Conservation (phyloP, 345 rosid genomes). For the Eucalyptus sp. region DNA sequence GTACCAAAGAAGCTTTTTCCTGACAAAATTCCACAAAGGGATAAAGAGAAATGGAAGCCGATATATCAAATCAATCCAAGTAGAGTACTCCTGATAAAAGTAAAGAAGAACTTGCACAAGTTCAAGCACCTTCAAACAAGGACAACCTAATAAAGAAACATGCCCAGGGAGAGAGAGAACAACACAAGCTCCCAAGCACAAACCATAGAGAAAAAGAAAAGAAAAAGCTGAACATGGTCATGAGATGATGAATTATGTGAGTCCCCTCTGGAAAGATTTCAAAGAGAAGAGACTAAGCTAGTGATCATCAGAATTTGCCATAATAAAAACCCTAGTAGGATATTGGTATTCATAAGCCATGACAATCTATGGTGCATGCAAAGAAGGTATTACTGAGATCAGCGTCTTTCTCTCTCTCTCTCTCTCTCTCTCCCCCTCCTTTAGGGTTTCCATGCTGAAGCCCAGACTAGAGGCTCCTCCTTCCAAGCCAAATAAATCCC, state of each 20-base stretch:
- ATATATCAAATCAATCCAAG: slow-evolving; percentile 13
- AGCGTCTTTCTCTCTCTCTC: too few relatives aligned
- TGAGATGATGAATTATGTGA: background rate
- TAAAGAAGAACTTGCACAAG: slow-evolving; percentile 6
- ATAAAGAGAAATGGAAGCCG: background rate
- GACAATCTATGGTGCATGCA: background rate
- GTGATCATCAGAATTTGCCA: background rate
- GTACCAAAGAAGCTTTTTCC: background rate
- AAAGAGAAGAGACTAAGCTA: background rate
- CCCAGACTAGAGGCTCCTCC: slow-evolving; percentile 65
- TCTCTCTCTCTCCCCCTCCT: background rate
- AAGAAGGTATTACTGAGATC: background rate
- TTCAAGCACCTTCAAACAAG: slow-evolving; percentile 52
- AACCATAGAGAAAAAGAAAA: background rate
- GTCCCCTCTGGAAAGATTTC: background rate
- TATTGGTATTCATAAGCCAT: background rate
- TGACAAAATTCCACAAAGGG: background rate
- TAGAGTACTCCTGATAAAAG: background rate
- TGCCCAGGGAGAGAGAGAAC: background rate
- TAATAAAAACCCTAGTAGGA: background rate
- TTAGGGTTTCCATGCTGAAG: slow-evolving; percentile 76
- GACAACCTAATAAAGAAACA: slow-evolving; percentile 21
- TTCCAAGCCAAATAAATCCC: slow-evolving; percentile 69
- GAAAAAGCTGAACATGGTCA: background rate
- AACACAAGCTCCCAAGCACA: slow-evolving; percentile 34